Conservation (phyloP, 2,329 filamentous ascomycete genomes). For the Dendryphion nanum region DNA sequence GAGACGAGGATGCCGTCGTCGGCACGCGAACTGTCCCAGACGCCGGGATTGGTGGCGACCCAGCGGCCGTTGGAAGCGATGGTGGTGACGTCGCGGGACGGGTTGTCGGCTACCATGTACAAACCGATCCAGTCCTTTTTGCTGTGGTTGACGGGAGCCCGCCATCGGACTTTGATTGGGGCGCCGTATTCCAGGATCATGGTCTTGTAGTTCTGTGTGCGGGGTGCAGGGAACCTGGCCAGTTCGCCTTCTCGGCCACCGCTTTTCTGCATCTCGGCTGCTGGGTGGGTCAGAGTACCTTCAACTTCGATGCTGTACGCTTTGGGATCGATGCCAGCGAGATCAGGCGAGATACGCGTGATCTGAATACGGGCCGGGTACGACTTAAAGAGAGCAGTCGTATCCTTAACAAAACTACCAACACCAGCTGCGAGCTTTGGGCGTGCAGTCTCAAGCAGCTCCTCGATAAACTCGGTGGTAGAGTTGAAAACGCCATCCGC, state of each 20-base stretch:
- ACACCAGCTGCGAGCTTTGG: constrained; percentile 86
- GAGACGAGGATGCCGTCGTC: constrained; percentile 74
- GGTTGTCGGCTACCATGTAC: constrained; percentile 94
- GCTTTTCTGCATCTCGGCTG: constrained; percentile 57
- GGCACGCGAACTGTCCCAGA: constrained; percentile 72
- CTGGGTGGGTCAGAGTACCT: constrained; percentile 55
- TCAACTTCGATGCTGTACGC: constrained; percentile 76
- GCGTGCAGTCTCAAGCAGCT: constrained; percentile 79
- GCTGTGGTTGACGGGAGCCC: constrained; percentile 80
- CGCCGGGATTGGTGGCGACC: constrained; percentile 74
- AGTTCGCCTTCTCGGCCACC: constrained; percentile 72
- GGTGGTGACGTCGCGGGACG: constrained; percentile 77
- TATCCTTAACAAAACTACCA: constrained; percentile 83
- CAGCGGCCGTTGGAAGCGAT: constrained; percentile 86
- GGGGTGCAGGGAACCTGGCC: constrained; percentile 64
- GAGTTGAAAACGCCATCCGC: constrained; percentile 86
- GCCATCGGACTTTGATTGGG: constrained; percentile 88
- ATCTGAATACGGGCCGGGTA: constrained; percentile 85
- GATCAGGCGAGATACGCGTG: constrained; percentile 72
- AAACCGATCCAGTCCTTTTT: constrained; percentile 94
- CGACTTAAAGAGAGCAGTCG: constrained; percentile 81
- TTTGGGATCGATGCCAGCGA: constrained; percentile 75
- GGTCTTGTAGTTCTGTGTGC: constrained; percentile 65
- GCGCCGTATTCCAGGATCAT: constrained; percentile 84
- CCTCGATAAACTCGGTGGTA: constrained; percentile 84